Evolutionary conservation across 2,329 filamentous ascomycete species (phyloP), one percentile per base, ranked within the genome.

Genomic region (Neospermospora avenae): DNA sequence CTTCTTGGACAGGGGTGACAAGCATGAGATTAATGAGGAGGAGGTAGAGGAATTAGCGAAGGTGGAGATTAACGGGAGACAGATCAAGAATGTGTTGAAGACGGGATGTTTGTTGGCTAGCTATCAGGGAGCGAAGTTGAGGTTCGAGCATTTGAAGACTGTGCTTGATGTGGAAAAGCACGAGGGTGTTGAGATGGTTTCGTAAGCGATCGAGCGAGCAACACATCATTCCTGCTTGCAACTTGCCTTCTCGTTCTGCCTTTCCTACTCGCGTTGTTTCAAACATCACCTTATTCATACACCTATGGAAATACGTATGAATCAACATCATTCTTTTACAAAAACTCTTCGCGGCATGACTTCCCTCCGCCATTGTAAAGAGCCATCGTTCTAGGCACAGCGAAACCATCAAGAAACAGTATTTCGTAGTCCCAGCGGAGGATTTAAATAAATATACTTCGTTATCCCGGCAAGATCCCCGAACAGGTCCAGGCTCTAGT

Each of bases 31-130:
- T 13, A 56, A 25, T 11, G 63, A 67, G 20, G 54, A 48, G 18
- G 64, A 70, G 6, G 6, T 71, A 4, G 58, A 31, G 5, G 57
- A 10, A 7, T 39, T 71, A 14, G 61, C 65, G 0, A 42, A 65
- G 11, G 62, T 67, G 3, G 65, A 69, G 16, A 61, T 74, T 14
- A 75, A 74, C 59, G 72, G 73, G 6, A 63, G 73, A 39, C 68
- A 73, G 65, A 74, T 74, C 41, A 74, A 74, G 66, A 75, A 74
- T 65, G 67, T 72, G 3, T 61, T 74, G 1, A 71, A 72, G 63
- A 74, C 72, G 5, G 52, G 44, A 7, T 35, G 46, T 34, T 22
- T 62, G 41, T 25, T 62, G 20, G 56, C 55, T 39, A 51, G 55
- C 46, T 55, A 62, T n/a, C 57, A 62, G 28, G 56, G 52, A 13